Percentiles rank a stretch among this genome's conserved stretches.
These are phyloP conservation scores for Globisporangium abappressorium DNA, from an alignment of 352 stramenopile genomes.

Conservation along the genomic window DNA sequence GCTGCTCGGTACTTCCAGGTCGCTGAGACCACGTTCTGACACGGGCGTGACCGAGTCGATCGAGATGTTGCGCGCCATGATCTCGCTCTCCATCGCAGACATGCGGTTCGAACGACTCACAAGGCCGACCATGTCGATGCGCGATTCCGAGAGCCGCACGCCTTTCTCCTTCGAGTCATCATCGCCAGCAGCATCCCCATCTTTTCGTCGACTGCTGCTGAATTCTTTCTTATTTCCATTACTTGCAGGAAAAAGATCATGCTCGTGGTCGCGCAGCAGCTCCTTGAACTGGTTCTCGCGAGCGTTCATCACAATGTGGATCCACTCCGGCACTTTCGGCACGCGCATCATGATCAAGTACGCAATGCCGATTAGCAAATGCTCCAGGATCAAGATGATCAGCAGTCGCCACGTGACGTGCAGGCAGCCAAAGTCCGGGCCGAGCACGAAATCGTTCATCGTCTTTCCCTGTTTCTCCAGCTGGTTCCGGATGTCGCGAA, in stretches of 20 bases:
- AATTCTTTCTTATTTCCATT: neutral
- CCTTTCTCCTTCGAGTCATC: conserved; percentile 16
- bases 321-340: conserved; percentile 48
- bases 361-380: conserved; percentile 46
- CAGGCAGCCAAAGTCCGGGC: conserved; percentile 61
- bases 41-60: conserved; percentile 53
- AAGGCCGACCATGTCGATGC: conserved; percentile 20
- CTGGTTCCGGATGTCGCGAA: conserved; percentile 51
- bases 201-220: neutral
- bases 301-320: conserved; percentile 48
- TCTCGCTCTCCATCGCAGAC: conserved; percentile 3
- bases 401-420: conserved; percentile 56
- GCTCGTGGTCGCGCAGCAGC: conserved; percentile 46
- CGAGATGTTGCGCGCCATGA: conserved; percentile 24
- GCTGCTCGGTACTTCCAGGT: conserved; percentile 48
- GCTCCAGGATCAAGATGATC: conserved; percentile 56
- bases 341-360: conserved; percentile 57
- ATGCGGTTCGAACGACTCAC: conserved; percentile 14
- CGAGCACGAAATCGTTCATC: conserved; percentile 64
- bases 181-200: neutral
- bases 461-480: conserved; percentile 61
- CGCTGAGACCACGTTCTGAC: conserved; percentile 20
- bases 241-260: conserved; percentile 36
- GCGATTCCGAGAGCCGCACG: conserved; percentile 29
- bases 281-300: conserved; percentile 68